Evolutionary conservation across 495 filamentous ascomycete species (phyloP), one percentile per base, ranked within the genome.

Genomic region (Penicillium dipodomyicola): DNA sequence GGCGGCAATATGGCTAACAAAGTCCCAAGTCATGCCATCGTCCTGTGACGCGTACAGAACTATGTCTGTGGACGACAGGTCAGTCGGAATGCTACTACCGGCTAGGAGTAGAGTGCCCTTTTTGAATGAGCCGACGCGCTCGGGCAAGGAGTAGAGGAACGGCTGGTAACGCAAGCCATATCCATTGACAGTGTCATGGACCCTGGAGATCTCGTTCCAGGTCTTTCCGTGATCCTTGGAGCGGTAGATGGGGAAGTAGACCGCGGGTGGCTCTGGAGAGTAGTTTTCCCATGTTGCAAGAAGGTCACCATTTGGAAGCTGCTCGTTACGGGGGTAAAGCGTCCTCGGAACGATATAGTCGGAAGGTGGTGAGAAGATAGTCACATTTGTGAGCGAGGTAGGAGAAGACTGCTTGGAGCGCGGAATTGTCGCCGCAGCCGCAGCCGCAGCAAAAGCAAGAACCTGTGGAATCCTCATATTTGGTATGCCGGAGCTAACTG

Each of bases 91-190:
- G 44, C 78, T 82, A 53, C 82, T 87, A 4, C 86, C 87, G 2
- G 85, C 76, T 3, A 83, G 64, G 15, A 91, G 71, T 30, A 91
- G 62, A 0, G 84, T 87, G 4, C 87, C 87, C 0, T 77, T 72
- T 15, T 71, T 56, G 61, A 79, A 87, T 8, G 72, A 69, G 7
- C 81, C 87, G 33, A 91, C 67, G 3, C 64, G 57, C 58, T 80
- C 72, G 0, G 80, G 77, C 4, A 89, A 76, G 58, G 82, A 79
- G 48, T 85, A 84, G 1, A 91, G 73, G 61, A 82, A 82, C 0
- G 87, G 87, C 65, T 91, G 87, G 52, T 87, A 87, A 5, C 83
- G 76, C 56, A 89, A 58, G 10, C 87, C 87, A 65, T 79, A 82
- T 42, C 79, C 79, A 58, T 88, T 87, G 22, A 78, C 83, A 42